Evolutionary conservation across 1,284 basidiomycete genomes (phyloP), one percentile per base, ranked within the genome.

Genomic region (Malassezia dermatis): DNA sequence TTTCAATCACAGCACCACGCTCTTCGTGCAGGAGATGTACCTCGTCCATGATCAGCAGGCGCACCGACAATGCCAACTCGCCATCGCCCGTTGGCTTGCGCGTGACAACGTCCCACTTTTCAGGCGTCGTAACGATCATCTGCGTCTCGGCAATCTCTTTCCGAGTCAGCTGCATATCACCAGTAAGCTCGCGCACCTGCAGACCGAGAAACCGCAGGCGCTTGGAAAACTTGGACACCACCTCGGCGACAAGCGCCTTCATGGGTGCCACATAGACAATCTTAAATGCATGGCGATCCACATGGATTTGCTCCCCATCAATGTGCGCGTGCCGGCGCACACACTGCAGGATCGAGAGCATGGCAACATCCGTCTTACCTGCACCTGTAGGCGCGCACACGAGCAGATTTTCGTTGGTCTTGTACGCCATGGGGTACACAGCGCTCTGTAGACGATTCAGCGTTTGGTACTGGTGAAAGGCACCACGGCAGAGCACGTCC

Each of bases 61-160:
- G 90, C 61, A 98, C 82, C 78, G 84, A 86, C 42, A 64, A 56
- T 11, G 89, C 89, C 23, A 98, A 79, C 73, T 96, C 91, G 12
- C 91, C 91, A 76, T 96, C 91, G 7, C 93, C 91, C 0, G 88
- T 89, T 0, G 93, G 90, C 74, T 95, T 98, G 58, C 94, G 81
- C 7, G 94, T 99, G 0, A 98, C 94, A 0, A 99, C 94, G 66
- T 99, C 94, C 94, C 94, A 99, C 76, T 99, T 99, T 75, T 99
- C 94, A 0, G 94, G 94, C 0, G 94, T 99, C 0, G 94, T 99
- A 11, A 99, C 90, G 59, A 99, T 96, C 55, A 99, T 87, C 72
- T 98, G 94, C 13, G 94, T 99, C 75, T 88, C 85, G 3, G 85
- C 85, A 59, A 99, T 93, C 76, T 98, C 93, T 28, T 84, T 81